Evolutionary conservation across 305 asterid genomes (phyloP).

Genomic region (Fraxinus angustifolia): DNA sequence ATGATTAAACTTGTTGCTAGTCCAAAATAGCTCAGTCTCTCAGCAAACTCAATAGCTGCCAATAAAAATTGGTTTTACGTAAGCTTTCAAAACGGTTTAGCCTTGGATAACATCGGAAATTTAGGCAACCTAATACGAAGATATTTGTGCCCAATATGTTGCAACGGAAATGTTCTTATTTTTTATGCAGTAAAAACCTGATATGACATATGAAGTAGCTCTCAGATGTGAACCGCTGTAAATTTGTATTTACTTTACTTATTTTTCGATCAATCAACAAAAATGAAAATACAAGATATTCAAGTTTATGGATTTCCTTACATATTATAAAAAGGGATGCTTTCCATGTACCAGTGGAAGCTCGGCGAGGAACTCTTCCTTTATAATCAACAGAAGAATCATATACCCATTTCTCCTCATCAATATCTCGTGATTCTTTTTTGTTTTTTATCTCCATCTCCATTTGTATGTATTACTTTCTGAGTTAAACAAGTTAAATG

Average conservation of each 20-base stretch:
- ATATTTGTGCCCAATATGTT: not conserved
- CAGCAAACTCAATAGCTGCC: conserved; percentile 79
- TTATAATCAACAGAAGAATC: conserved; percentile 67
- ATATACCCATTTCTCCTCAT: conserved; percentile 60
- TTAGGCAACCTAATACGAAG: not conserved
- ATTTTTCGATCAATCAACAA: conserved; percentile 39
- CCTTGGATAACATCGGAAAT: conserved; percentile 52
- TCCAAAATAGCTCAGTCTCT: conserved; percentile 81
- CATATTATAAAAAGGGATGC: conserved; percentile 79
- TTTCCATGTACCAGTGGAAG: conserved; percentile 78
- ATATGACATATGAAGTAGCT: not conserved
- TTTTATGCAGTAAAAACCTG: not conserved
- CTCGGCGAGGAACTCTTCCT: conserved; percentile 64
- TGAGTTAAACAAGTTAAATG: not conserved
- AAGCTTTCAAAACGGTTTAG: conserved; percentile 31
- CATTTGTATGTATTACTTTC: conserved; percentile 1
- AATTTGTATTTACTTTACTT: conserved; percentile 35
- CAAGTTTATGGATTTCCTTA: conserved; percentile 15
- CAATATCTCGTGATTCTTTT: conserved; percentile 22
- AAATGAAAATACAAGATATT: not conserved
- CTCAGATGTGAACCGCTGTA: not conserved
- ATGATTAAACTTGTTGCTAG: conserved; percentile 68
- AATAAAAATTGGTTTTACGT: not conserved
- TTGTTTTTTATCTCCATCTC: conserved; percentile 31
- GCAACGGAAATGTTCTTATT: not conserved